A percentile compares a stretch with the other conserved stretches of the same genome.
phyloP scores from a whole-genome alignment of 257 asterid genomes.

The Rehmannia glutinosa region DNA sequence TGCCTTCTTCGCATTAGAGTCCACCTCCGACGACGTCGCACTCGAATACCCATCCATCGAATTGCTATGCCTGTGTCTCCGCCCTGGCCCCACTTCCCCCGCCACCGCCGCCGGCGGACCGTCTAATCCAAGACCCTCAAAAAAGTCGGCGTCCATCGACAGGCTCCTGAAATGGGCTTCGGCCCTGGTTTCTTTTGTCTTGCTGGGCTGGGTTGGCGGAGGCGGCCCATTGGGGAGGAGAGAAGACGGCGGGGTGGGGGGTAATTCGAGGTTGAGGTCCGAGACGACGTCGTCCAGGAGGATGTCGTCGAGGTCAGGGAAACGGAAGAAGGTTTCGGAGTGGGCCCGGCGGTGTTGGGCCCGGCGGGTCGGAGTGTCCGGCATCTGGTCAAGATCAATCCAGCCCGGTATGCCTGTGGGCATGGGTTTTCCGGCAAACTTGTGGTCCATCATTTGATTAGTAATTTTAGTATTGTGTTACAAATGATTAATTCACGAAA shows the following conservation, averaged over 20 bases:
- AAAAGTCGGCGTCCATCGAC: constrained; percentile 36
- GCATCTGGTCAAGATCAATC: constrained; percentile 59
- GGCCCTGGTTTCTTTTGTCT: constrained; percentile 15
- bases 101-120: constrained; percentile 5
- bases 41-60: too few relatives aligned
- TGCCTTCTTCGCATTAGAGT: constrained; percentile 46
- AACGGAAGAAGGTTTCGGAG: constrained; percentile 67
- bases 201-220: constrained; percentile 21
- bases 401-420: constrained; percentile 26
- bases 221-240: constrained; percentile 25
- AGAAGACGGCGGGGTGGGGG: constrained; percentile 30
- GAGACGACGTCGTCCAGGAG: constrained; percentile 50
- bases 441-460: constrained; percentile 38
- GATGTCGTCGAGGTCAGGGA: constrained; percentile 53
- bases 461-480: too few relatives aligned
- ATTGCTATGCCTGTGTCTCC: too few relatives aligned
- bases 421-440: constrained; percentile 43
- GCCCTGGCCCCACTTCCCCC: too few relatives aligned
- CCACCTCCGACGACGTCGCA: constrained; percentile 69
- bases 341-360: too few relatives aligned
- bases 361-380: constrained; percentile 64
- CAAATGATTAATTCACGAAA: background rate
- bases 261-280: constrained; percentile 37
- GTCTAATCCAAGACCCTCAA: constrained; percentile 24
- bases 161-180: constrained; percentile 52